Evolutionary conservation across 768 basidiomycete species (phyloP).

Genomic region (Suillus placidus): DNA sequence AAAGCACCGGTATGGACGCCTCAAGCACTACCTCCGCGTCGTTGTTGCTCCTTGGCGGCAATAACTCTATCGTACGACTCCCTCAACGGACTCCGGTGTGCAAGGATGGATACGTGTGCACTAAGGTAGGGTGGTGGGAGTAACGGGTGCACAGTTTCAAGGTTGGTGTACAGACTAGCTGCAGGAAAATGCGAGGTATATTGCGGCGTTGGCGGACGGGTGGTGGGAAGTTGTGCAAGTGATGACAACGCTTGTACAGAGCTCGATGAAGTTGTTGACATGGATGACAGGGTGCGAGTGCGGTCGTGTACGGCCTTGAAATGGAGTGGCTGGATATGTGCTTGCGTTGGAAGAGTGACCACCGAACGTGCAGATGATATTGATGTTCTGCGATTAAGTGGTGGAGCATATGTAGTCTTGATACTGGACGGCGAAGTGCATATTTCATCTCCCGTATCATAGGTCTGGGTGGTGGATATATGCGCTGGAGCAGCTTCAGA

Average conservation of each 20-base stretch:
- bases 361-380: slow-evolving; percentile 63
- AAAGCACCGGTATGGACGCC: not conserved
- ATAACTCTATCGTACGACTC: slow-evolving; percentile 73
- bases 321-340: slow-evolving; percentile 37
- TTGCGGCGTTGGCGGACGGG: slow-evolving; percentile 41
- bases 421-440: slow-evolving; percentile 43
- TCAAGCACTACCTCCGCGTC: slow-evolving; percentile 16
- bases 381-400: slow-evolving; percentile 49
- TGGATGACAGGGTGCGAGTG: slow-evolving; percentile 58
- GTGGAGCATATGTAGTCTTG: slow-evolving; percentile 35
- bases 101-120: slow-evolving; percentile 70
- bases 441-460: slow-evolving; percentile 22
- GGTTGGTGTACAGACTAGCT: slow-evolving; percentile 51
- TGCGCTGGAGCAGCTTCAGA: slow-evolving; percentile 50
- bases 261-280: slow-evolving; percentile 50
- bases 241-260: slow-evolving; percentile 59
- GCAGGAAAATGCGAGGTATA: slow-evolving; percentile 67
- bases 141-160: slow-evolving; percentile 68
- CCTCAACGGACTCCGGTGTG: slow-evolving; percentile 64
- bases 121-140: slow-evolving; percentile 72
- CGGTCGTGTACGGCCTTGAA: slow-evolving; percentile 43
- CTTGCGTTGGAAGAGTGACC: slow-evolving; percentile 54
- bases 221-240: slow-evolving; percentile 53
- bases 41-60: slow-evolving; percentile 50
- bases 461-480: slow-evolving; percentile 43